phyloP scores from a whole-genome alignment of 495 filamentous ascomycete genomes.

The Lentithecium fluviatile region DNA sequence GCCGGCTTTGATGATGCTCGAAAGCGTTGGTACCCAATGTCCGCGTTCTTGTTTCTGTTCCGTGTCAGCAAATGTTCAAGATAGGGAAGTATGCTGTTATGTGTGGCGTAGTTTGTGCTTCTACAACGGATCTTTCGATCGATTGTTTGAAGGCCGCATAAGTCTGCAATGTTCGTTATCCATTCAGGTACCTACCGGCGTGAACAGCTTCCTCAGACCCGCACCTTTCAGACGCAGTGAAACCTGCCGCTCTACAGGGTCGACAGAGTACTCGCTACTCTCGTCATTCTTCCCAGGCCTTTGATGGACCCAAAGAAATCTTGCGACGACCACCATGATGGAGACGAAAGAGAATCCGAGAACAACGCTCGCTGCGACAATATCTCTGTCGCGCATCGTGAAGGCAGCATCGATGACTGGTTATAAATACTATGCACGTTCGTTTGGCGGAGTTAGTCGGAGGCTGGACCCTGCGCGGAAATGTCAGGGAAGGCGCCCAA shows the following conservation, averaged over 20 bases:
- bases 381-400: conserved; percentile 8
- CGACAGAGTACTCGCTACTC: not conserved
- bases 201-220: not conserved
- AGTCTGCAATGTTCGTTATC: too few species aligned
- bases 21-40: conserved; percentile 10
- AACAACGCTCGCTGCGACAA: conserved; percentile 9
- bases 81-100: too few species aligned
- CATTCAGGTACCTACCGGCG: not conserved
- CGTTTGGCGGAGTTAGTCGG: conserved; percentile 1
- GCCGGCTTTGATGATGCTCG: conserved; percentile 23
- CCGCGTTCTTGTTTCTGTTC: not conserved
- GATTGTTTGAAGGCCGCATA: too few species aligned
- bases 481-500: not conserved
- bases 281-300: conserved; percentile 4
- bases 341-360: conserved; percentile 13
- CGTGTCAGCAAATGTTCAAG: too few species aligned
- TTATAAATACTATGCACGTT: not conserved
- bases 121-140: too few species aligned
- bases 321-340: conserved; percentile 19
- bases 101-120: too few species aligned
- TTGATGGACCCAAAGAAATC: conserved; percentile 17
- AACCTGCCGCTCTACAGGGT: not conserved
- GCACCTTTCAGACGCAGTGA: not conserved
- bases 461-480: not conserved
- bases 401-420: not conserved